Evolutionary conservation across 2,329 filamentous ascomycete species (phyloP).

Genomic region (Pyrenophora graminea): DNA sequence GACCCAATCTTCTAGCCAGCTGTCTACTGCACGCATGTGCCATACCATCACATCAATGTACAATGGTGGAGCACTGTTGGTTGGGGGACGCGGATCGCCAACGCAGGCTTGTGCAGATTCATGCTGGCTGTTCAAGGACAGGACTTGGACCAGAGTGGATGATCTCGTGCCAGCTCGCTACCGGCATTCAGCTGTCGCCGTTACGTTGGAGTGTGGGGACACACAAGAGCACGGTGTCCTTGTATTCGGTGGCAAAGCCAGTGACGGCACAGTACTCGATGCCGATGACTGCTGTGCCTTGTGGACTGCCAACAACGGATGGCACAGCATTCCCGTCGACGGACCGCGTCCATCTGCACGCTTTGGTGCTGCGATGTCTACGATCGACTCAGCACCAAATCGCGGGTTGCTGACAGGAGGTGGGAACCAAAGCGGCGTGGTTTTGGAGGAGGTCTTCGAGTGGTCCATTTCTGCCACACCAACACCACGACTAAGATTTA

Average conservation of each 20-base stretch:
- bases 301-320: constrained; percentile 56
- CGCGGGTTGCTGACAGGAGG: constrained; percentile 75
- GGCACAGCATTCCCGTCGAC: constrained; percentile 52
- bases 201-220: constrained; percentile 49
- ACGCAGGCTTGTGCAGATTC: constrained; percentile 68
- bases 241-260: constrained; percentile 53
- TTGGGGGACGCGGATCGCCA: constrained; percentile 80
- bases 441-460: constrained; percentile 64
- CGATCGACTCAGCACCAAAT: constrained; percentile 36
- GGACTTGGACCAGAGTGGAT: constrained; percentile 66
- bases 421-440: constrained; percentile 65
- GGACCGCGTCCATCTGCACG: constrained; percentile 52
- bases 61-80: constrained; percentile 63
- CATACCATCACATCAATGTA: constrained; percentile 74
- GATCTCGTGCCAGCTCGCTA: constrained; percentile 74
- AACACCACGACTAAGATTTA: constrained; percentile 32
- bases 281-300: constrained; percentile 45
- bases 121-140: constrained; percentile 70
- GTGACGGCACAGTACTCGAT: constrained; percentile 48
- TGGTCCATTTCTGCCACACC: constrained; percentile 59
- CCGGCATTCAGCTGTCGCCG: constrained; percentile 68
- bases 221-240: constrained; percentile 50
- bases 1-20: constrained; percentile 39
- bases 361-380: constrained; percentile 63
- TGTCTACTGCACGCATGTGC: constrained; percentile 61